Conservation (phyloP, 2,329 filamentous ascomycete genomes). For the Lachnellula suecica region DNA sequence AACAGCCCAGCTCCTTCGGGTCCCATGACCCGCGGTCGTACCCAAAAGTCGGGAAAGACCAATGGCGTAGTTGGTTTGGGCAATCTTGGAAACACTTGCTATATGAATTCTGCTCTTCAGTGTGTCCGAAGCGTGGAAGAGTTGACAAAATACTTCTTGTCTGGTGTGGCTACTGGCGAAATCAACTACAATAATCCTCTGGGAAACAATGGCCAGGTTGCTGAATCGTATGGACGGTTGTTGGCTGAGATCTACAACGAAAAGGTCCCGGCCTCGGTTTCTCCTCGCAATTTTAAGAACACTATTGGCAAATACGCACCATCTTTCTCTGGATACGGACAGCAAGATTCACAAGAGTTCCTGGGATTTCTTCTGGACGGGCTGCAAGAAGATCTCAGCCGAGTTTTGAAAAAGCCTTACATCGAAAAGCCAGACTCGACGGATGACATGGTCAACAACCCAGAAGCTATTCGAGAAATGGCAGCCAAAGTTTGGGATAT, state of each 20-base stretch:
- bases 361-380: conserved; percentile 92
- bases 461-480: conserved; percentile 76
- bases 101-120: conserved; percentile 97
- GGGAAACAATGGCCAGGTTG: conserved; percentile 81
- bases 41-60: conserved; percentile 66
- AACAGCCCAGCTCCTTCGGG: conserved; percentile 65
- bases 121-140: conserved; percentile 94
- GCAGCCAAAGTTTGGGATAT: conserved; percentile 89
- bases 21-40: conserved; percentile 68
- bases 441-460: conserved; percentile 88
- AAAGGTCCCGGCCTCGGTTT: conserved; percentile 63
- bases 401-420: conserved; percentile 93
- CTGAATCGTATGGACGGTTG: conserved; percentile 77
- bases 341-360: conserved; percentile 98
- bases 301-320: conserved; percentile 79
- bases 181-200: conserved; percentile 85
- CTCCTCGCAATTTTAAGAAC: conserved; percentile 79
- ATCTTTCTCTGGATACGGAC: conserved; percentile 89
- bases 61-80: conserved; percentile 78
- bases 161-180: conserved; percentile 71
- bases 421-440: conserved; percentile 97
- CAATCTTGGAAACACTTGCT: conserved; percentile 96
- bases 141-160: conserved; percentile 86
- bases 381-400: conserved; percentile 91
- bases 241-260: conserved; percentile 78